A percentile compares a stretch with the other conserved stretches of the same genome.
These are phyloP conservation scores for Leccinum angustisporum DNA, from an alignment of 1,284 basidiomycete genomes.

Conservation along the genomic window DNA sequence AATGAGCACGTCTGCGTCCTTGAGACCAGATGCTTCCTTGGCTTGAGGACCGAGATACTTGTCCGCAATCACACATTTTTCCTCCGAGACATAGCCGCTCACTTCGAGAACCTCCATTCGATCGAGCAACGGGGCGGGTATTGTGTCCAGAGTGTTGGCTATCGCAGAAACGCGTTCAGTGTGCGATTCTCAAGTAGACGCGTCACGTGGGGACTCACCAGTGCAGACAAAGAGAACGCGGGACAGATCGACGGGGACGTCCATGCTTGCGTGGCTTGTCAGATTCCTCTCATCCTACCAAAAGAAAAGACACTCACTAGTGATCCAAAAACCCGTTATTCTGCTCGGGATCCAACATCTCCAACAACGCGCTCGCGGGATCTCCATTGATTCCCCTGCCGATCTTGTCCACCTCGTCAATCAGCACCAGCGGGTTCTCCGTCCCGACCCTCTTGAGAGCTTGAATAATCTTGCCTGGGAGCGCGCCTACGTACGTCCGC, in stretches of 20 bases:
- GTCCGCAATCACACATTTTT: constrained; percentile 92
- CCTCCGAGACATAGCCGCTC: constrained; percentile 94
- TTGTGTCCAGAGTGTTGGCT: constrained; percentile 93
- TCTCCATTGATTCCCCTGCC: constrained; percentile 96
- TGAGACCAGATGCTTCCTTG: constrained; percentile 87
- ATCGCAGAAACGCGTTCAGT: background rate
- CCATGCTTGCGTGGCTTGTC: constrained; percentile 61
- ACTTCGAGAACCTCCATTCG: constrained; percentile 98
- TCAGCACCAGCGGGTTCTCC: constrained; percentile 94
- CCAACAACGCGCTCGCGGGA: constrained; percentile 89
- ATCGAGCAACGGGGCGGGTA: constrained; percentile 94
- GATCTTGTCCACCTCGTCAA: constrained; percentile 99
- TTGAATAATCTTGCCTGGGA: constrained; percentile 98
- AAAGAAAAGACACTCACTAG: constrained; percentile 54
- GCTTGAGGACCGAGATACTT: constrained; percentile 94
- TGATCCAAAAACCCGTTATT: constrained; percentile 96
- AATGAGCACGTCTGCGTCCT: constrained; percentile 78
- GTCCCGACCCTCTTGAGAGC: constrained; percentile 96
- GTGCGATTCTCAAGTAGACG: background rate
- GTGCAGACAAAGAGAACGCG: constrained; percentile 98
- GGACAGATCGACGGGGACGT: constrained; percentile 95
- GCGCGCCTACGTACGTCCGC: constrained; percentile 93
- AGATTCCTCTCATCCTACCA: background rate
- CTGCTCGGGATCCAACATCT: constrained; percentile 99
- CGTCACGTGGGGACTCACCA: constrained; percentile 37